Base-by-base conservation (phyloP, 306 rosid species). In the Begonia fuchsioides region DNA sequence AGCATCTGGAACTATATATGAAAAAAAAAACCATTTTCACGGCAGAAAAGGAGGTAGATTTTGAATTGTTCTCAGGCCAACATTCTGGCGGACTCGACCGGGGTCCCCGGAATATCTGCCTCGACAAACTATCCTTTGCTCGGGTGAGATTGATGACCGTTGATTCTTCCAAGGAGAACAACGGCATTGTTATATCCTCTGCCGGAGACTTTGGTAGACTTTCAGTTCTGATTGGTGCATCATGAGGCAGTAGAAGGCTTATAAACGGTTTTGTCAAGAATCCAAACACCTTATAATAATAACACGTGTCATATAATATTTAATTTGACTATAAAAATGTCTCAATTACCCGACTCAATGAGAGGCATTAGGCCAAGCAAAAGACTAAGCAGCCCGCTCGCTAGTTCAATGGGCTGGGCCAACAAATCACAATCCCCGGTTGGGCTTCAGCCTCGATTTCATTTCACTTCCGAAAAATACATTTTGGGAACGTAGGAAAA, bases 41-140 rank as follows among this genome's bases (percentile, higher is more conserved):
- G 44, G 44, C 44, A 10, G 44, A 40, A 10, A 10, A 10, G 2
- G n/a, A 10, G 13, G 44, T 40, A 10, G 45, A 41, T 10, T n/a
- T 14, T 19, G 4, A 13, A 52, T 19, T 44, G 10, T 2, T 38
- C 14, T 1, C 62, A 38, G 15, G 14, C 58, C 67, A 76, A 69
- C 77, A 66, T 10, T 53, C 55, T 10, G 68, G 52, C 10, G 15
- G 64, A 35, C 49, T 38, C 9, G 11, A 13, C 40, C n/a, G 39
- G 18, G 94, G 83, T 38, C 94, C 96, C 6, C 95, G 88, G 54
- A 88, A 88, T 38, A 88, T 18, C 1, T 94, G 96, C 71, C 96
- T 83, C 96, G 90, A 76, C 51, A 88, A 44, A 59, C 72, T 78
- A 50, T 88, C 81, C 71, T 78, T 80, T 19, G 96, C 94, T 0